Conservation (phyloP, 257 asterid genomes). For the Ligustrum vulgare region DNA sequence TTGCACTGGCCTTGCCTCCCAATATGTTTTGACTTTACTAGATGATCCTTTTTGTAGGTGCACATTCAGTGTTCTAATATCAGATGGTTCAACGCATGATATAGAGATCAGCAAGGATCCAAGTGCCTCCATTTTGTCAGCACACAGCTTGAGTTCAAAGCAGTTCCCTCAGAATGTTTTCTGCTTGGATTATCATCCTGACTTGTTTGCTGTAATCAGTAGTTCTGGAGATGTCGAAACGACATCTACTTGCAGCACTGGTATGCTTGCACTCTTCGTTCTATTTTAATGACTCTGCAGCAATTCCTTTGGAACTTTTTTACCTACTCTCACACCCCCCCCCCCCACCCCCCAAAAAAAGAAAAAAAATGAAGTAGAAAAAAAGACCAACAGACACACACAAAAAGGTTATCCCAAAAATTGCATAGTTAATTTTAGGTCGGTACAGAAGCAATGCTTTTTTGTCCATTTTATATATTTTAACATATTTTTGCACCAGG, state of each 20-base stretch:
- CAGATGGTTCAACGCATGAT: slow-evolving; percentile 83
- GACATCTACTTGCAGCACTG: slow-evolving; percentile 41
- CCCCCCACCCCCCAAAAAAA: neutral
- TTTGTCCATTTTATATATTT: slow-evolving; percentile 17
- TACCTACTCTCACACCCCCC: too few relatives aligned
- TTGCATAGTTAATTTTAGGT: slow-evolving; percentile 5
- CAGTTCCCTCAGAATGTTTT: slow-evolving; percentile 55
- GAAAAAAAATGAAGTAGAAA: neutral
- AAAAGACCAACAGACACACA: too few relatives aligned
- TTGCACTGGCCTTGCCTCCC: slow-evolving; percentile 23
- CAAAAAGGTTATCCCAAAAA: slow-evolving; percentile 3
- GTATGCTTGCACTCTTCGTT: slow-evolving; percentile 31
- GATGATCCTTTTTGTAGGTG: slow-evolving; percentile 60
- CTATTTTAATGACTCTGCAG: slow-evolving; percentile 13
- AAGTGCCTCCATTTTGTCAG: slow-evolving; percentile 61
- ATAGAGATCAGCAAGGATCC: slow-evolving; percentile 88
- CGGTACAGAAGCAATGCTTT: neutral
- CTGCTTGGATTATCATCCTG: slow-evolving; percentile 78
- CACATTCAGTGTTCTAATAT: slow-evolving; percentile 66
- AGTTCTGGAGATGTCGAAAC: slow-evolving; percentile 43
- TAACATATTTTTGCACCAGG: slow-evolving; percentile 47
- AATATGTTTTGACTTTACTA: slow-evolving; percentile 21
- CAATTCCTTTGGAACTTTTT: neutral
- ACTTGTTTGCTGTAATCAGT: slow-evolving; percentile 59
- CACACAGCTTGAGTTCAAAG: slow-evolving; percentile 48